phyloP scores from a whole-genome alignment of 495 filamentous ascomycete genomes.

The Staphylotrichum tortipilum region DNA sequence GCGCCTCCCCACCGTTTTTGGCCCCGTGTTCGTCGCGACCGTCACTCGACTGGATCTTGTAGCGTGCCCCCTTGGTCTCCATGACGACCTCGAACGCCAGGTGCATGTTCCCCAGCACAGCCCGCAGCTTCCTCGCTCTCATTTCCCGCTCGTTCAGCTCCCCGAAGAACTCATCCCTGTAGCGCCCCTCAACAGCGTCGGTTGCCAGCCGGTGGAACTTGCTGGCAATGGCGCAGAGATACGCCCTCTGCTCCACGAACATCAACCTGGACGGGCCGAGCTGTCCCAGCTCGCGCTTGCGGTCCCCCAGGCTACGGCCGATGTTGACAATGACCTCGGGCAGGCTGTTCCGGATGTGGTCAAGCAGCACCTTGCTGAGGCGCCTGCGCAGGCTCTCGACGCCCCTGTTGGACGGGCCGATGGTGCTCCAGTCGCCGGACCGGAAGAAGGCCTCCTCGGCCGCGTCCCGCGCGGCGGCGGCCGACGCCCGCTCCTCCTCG shows the following conservation, averaged over 20 bases:
- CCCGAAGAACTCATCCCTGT: constrained; percentile 26
- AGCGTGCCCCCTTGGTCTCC: constrained; percentile 11
- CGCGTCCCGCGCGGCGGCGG: constrained; percentile 25
- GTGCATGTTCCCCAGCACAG: constrained; percentile 16
- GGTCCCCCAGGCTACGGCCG: constrained; percentile 9
- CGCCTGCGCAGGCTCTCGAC: constrained; percentile 24
- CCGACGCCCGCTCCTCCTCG: constrained; percentile 30
- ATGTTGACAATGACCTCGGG: constrained; percentile 23
- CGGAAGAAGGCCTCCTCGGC: constrained; percentile 36
- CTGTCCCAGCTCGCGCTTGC: constrained; percentile 11
- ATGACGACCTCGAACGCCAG: constrained; percentile 16
- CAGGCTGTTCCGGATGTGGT: constrained; percentile 22
- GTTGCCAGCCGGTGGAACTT: constrained; percentile 22
- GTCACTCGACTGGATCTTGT: constrained; percentile 14
- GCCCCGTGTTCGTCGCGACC: not conserved
- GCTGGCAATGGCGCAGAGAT: constrained; percentile 20
- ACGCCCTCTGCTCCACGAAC: constrained; percentile 20
- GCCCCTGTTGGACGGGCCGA: constrained; percentile 21
- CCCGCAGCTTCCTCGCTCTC: constrained; percentile 16
- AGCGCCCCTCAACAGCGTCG: constrained; percentile 24
- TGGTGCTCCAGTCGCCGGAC: constrained; percentile 28
- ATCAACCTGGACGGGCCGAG: constrained; percentile 22
- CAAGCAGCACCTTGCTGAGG: constrained; percentile 24
- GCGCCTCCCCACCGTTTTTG: not conserved
- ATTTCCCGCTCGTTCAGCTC: not conserved